phyloP scores from a whole-genome alignment of 495 filamentous ascomycete genomes.

The Astrocystis sublimbata region DNA sequence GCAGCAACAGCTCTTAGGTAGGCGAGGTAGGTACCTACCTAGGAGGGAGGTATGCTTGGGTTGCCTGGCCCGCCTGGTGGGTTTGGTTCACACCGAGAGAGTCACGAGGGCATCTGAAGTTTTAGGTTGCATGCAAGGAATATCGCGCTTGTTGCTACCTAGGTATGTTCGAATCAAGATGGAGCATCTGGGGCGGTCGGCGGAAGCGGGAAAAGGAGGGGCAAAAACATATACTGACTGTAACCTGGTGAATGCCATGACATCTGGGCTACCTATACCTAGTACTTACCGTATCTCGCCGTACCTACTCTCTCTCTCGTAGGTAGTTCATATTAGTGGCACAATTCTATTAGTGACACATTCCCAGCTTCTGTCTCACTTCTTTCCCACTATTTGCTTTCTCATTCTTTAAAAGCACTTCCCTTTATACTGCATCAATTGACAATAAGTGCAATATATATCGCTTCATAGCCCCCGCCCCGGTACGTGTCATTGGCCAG shows the following conservation, averaged over 20 bases:
- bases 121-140: constrained; percentile 15
- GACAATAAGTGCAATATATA: too few species aligned
- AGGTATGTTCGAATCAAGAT: neutral
- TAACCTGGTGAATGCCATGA: neutral
- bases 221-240: neutral
- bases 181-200: constrained; percentile 1
- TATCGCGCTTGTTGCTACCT: constrained; percentile 2
- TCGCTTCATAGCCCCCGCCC: too few species aligned
- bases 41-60: neutral
- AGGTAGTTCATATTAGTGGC: too few species aligned
- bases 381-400: too few species aligned
- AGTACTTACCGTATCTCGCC: too few species aligned
- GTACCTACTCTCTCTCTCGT: too few species aligned
- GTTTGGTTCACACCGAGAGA: constrained; percentile 1
- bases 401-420: too few species aligned
- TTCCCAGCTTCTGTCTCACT: too few species aligned
- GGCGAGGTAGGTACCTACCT: neutral
- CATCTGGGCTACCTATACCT: neutral
- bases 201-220: neutral
- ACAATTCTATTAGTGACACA: too few species aligned
- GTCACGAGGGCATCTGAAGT: constrained; percentile 15
- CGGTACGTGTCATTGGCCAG: too few species aligned
- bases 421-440: too few species aligned
- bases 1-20: neutral
- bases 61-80: neutral